Percentiles rank a stretch among this genome's conserved stretches.
Evolutionary conservation across 2,329 filamentous ascomycete species (phyloP).

Genomic region (Nigrograna mackinnonii): DNA sequence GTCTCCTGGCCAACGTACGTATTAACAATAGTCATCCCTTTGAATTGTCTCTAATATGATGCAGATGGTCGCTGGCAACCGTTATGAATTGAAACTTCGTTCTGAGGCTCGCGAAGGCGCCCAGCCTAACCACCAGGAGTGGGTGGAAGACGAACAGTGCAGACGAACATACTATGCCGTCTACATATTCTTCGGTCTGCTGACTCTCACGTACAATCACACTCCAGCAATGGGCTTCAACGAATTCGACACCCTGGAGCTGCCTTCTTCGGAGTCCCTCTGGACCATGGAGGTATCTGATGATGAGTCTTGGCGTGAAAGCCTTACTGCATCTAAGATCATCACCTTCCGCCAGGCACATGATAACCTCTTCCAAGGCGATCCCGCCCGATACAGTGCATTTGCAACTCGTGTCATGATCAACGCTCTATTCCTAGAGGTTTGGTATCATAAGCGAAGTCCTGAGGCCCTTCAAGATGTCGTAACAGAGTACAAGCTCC

Average conservation of each 20-base stretch:
- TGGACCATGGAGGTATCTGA: conserved; percentile 87
- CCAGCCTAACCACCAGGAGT: conserved; percentile 80
- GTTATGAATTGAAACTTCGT: conserved; percentile 92
- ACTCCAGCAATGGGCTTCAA: conserved; percentile 98
- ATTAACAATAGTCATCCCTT: too few relatives aligned
- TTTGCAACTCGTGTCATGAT: conserved; percentile 98
- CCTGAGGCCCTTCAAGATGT: conserved; percentile 97
- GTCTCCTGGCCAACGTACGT: conserved; percentile 91
- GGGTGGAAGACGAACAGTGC: conserved; percentile 96
- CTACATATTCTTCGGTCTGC: conserved; percentile 96
- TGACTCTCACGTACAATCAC: conserved; percentile 96
- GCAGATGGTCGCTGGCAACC: conserved; percentile 98
- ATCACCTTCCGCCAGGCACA: conserved; percentile 93
- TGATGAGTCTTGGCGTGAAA: conserved; percentile 82
- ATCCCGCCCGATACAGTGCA: conserved; percentile 87
- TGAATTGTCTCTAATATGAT: conserved; percentile 33
- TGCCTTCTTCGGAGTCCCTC: conserved; percentile 90
- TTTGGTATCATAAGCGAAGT: conserved; percentile 98
- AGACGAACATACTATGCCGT: conserved; percentile 97
- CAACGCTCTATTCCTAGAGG: conserved; percentile 95
- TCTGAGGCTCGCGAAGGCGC: conserved; percentile 81
- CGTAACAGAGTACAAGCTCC: conserved; percentile 96
- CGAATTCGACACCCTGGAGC: conserved; percentile 89
- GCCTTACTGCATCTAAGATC: conserved; percentile 69
- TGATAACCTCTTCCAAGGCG: conserved; percentile 93